phyloP scores from a whole-genome alignment of 2,329 filamentous ascomycete species.

The Aspergillus aculeatus region DNA sequence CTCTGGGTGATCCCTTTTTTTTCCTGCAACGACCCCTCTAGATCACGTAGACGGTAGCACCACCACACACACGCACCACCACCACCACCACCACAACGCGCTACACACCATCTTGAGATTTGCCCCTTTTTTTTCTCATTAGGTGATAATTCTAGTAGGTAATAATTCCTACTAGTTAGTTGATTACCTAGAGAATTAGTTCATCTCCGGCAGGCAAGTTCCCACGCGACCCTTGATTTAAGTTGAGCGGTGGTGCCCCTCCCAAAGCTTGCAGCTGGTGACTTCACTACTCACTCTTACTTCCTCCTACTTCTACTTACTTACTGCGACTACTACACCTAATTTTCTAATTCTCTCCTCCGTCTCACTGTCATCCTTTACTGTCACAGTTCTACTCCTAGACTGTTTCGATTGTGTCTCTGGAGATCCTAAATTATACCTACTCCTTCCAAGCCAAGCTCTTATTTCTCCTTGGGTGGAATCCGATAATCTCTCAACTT shows the following conservation, averaged over 20 bases:
- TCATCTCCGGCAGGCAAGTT: not conserved
- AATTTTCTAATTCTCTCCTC: not conserved
- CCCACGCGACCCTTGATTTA: not conserved
- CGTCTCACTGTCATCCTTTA: not conserved
- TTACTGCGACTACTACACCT: not conserved
- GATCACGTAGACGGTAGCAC: constrained; percentile 10
- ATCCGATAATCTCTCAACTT: too few relatives aligned
- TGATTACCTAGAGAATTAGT: not conserved
- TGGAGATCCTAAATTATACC: not conserved
- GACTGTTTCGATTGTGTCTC: not conserved
- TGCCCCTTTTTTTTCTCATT: not conserved
- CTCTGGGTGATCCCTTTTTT: not conserved
- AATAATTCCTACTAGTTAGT: not conserved
- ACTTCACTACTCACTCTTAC: not conserved
- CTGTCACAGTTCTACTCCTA: not conserved
- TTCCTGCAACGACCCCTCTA: constrained; percentile 10
- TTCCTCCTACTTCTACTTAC: not conserved
- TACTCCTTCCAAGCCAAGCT: not conserved
- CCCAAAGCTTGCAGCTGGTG: not conserved
- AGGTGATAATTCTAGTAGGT: not conserved
- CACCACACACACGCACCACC: not conserved
- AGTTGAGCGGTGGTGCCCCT: not conserved
- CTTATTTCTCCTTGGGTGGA: too few relatives aligned
- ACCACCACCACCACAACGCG: not conserved
- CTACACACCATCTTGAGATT: not conserved